Evolutionary conservation across 129 eudicot species (phyloP).

Genomic region (Ambrosia artemisiifolia): DNA sequence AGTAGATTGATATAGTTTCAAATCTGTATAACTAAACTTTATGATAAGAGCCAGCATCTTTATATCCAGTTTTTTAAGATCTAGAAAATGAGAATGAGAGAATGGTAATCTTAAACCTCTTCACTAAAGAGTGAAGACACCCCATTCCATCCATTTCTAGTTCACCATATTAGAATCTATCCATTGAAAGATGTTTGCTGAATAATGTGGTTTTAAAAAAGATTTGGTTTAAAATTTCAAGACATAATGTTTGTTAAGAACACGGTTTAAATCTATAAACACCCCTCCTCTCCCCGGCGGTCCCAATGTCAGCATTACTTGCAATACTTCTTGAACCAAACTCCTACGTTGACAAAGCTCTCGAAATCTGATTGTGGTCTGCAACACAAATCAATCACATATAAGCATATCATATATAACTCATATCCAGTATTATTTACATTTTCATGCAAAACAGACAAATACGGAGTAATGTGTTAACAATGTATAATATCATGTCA

Average conservation of each 20-base stretch:
- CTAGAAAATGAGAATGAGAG: neutral
- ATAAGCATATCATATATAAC: neutral
- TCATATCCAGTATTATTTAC: neutral
- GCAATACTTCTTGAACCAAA: conserved; percentile 91
- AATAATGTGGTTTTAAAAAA: neutral
- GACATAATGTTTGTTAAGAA: neutral
- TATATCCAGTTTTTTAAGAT: neutral
- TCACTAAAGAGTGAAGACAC: too few relatives aligned
- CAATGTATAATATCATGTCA: neutral
- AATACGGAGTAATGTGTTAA: too few relatives aligned
- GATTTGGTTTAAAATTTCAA: neutral
- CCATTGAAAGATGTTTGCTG: neutral
- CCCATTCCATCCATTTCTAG: neutral
- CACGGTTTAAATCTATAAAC: neutral
- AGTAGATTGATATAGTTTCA: neutral
- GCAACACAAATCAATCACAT: conserved; percentile 34
- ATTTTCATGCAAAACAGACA: neutral
- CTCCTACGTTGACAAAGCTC: conserved; percentile 87
- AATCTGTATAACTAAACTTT: neutral
- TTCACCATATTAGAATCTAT: neutral
- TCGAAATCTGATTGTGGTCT: conserved; percentile 96
- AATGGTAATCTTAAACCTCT: neutral
- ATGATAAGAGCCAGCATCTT: neutral
- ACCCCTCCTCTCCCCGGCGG: neutral
- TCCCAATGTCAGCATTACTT: conserved; percentile 3